Evolutionary conservation across 306 rosid species (phyloP).

Genomic region (Casuarina cunninghamiana): DNA sequence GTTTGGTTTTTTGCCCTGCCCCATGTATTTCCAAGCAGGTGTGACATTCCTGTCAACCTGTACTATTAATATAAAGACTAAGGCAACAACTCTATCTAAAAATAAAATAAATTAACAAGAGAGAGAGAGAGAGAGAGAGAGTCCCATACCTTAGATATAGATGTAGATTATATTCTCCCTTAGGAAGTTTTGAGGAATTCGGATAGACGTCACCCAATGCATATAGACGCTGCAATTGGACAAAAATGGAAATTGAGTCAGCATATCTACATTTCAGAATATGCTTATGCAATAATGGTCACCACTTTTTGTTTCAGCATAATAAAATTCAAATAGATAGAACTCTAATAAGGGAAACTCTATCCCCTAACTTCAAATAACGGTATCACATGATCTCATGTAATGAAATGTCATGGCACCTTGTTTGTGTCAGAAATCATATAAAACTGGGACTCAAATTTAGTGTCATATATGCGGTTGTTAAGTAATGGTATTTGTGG

Average conservation of each 20-base stretch:
- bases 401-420: conserved; percentile 48
- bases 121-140: conserved; percentile 24
- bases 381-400: neutral
- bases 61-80: too few relatives aligned
- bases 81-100: too few relatives aligned
- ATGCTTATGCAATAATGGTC: neutral
- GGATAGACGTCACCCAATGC: conserved; percentile 93
- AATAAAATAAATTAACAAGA: too few relatives aligned
- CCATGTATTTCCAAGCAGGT: too few relatives aligned
- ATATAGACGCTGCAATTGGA: conserved; percentile 60
- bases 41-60: too few relatives aligned
- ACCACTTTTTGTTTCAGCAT: neutral
- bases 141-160: conserved; percentile 71
- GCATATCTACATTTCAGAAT: neutral
- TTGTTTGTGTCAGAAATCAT: conserved; percentile 85
- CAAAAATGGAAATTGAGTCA: conserved; percentile 7
- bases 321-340: neutral
- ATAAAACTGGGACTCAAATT: conserved; percentile 93
- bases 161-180: conserved; percentile 86
- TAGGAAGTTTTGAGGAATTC: conserved; percentile 66
- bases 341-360: conserved; percentile 11
- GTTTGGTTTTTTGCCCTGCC: too few relatives aligned
- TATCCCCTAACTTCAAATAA: conserved; percentile 9
- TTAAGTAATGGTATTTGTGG: conserved; percentile 84
- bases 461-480: conserved; percentile 78